Conservation (phyloP, 352 stramenopile species). For the Phytopythium montanum region DNA sequence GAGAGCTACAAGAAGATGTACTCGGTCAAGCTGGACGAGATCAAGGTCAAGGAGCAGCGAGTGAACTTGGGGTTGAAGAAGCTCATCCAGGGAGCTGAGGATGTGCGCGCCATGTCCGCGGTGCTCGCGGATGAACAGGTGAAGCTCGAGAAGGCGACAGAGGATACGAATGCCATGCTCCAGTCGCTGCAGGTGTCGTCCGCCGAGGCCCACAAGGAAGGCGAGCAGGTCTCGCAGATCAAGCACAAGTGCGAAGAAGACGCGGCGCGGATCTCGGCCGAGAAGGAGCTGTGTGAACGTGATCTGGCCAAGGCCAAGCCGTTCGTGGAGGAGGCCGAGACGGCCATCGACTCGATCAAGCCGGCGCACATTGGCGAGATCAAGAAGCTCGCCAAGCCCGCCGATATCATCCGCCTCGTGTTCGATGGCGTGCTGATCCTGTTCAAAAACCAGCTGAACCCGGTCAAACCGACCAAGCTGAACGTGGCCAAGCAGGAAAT, state of each 20-base stretch:
- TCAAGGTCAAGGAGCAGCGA: constrained; percentile 96
- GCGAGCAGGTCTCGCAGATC: constrained; percentile 95
- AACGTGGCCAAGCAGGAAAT: constrained; percentile 97
- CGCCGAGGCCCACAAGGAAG: constrained; percentile 96
- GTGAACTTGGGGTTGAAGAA: constrained; percentile 98
- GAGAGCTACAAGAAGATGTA: constrained; percentile 98
- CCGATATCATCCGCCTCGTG: constrained; percentile 98
- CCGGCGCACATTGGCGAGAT: constrained; percentile 97
- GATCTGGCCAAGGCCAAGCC: constrained; percentile 98
- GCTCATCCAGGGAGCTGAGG: constrained; percentile 95
- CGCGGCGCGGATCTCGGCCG: constrained; percentile 91
- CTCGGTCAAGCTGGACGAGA: constrained; percentile 89
- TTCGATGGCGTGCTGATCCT: constrained; percentile 98
- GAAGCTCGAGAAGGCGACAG: constrained; percentile 95
- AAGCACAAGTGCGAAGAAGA: constrained; percentile 97
- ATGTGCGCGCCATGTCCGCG: constrained; percentile 97
- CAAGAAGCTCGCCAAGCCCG: constrained; percentile 97
- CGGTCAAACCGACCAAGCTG: constrained; percentile 92
- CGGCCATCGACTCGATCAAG: constrained; percentile 97
- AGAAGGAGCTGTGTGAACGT: constrained; percentile 94
- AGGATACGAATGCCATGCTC: constrained; percentile 98
- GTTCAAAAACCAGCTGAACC: constrained; percentile 92
- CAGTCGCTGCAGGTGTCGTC: constrained; percentile 94
- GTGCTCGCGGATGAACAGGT: constrained; percentile 95
- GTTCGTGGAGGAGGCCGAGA: constrained; percentile 97